Evolutionary conservation across 78 protist species (phyloP).

Genomic region (Dictyostelium intermedium): DNA sequence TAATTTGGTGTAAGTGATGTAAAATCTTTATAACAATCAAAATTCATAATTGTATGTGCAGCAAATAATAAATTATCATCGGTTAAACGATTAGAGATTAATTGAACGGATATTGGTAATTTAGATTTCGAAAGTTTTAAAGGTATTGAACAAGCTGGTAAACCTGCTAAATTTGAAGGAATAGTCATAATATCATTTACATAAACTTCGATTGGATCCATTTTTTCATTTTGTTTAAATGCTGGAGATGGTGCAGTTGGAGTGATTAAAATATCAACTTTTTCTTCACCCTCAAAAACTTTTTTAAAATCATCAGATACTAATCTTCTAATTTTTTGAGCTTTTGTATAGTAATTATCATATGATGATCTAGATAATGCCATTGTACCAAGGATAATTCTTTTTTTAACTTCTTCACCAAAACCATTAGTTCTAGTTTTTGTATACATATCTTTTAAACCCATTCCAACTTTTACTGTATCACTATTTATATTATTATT

Average conservation of each 20-base stretch:
- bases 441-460: constrained; percentile 26
- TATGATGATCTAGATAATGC: constrained; percentile 70
- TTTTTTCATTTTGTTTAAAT: background rate
- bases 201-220: constrained; percentile 66
- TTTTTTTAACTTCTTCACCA: constrained; percentile 76
- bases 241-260: constrained; percentile 78
- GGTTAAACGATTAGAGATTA: constrained; percentile 17
- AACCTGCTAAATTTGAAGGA: constrained; percentile 75
- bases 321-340: constrained; percentile 74
- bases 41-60: constrained; percentile 1
- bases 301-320: constrained; percentile 65
- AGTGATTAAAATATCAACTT: constrained; percentile 68
- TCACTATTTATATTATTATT: background rate
- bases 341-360: constrained; percentile 69
- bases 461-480: background rate
- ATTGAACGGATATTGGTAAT: constrained; percentile 62
- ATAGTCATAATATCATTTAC: constrained; percentile 78
- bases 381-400: constrained; percentile 84
- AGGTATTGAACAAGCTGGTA: constrained; percentile 79
- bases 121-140: background rate
- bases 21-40: background rate
- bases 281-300: background rate
- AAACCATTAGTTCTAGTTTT: constrained; percentile 73
- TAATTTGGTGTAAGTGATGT: background rate
- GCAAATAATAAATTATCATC: constrained; percentile 44